phyloP scores from a whole-genome alignment of 1,139 yeast species.

The Geotrichum siamense region DNA sequence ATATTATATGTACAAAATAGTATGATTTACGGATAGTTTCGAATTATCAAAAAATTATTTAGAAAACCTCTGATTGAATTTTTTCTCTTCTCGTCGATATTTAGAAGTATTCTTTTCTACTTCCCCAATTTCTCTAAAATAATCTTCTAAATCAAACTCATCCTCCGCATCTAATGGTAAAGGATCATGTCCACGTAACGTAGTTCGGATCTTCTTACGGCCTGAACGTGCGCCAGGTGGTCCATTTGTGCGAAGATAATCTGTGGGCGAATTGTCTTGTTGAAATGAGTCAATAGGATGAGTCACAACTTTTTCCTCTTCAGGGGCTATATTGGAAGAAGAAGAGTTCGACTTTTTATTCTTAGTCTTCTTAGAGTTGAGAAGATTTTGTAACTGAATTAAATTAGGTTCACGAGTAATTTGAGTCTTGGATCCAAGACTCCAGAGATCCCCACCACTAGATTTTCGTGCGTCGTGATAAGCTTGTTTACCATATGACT shows the following conservation, averaged over 20 bases:
- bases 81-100: constrained; percentile 6
- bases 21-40: no score
- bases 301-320: not conserved
- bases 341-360: not conserved
- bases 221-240: constrained; percentile 9
- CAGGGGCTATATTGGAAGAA: not conserved
- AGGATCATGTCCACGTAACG: constrained; percentile 15
- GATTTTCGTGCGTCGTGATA: constrained; percentile 91
- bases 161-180: not conserved
- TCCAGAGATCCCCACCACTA: constrained; percentile 84
- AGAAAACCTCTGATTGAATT: constrained; percentile 1
- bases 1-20: no score
- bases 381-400: not conserved
- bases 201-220: constrained; percentile 4
- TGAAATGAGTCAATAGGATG: not conserved
- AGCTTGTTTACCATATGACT: constrained; percentile 62
- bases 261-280: constrained; percentile 11
- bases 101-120: constrained; percentile 11
- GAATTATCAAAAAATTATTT: no score
- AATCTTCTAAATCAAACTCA: constrained; percentile 19
- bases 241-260: not conserved
- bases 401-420: constrained; percentile 8
- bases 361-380: not conserved
- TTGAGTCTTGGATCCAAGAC: constrained; percentile 64
- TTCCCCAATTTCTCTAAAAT: constrained; percentile 22